Percentiles rank a stretch among this genome's conserved stretches.
phyloP scores from a whole-genome alignment of 176 grass and related monocot genomes.

The Phyllostachys edulis region DNA sequence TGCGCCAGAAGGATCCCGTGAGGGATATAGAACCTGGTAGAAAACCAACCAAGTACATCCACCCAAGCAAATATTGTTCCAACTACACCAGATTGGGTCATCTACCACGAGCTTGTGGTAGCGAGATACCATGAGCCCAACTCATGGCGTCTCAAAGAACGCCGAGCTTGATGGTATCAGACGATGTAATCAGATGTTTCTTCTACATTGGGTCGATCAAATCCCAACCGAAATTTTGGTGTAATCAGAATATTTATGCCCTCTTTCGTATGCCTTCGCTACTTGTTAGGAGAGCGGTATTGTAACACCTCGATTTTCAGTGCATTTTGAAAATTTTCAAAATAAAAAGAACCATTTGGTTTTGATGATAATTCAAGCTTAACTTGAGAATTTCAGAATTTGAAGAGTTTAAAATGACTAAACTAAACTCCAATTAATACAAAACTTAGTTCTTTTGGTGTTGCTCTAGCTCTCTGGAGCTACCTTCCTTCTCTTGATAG shows the following conservation, averaged over 20 bases:
- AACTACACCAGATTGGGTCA: constrained; percentile 88
- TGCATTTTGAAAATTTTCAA: too few relatives aligned
- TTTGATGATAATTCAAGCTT: too few relatives aligned
- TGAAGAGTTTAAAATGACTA: too few relatives aligned
- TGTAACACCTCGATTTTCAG: too few relatives aligned
- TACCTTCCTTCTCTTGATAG: too few relatives aligned
- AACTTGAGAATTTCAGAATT: too few relatives aligned
- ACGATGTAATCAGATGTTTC: neutral
- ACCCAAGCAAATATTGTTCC: constrained; percentile 86
- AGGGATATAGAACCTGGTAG: constrained; percentile 89
- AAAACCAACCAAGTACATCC: constrained; percentile 87
- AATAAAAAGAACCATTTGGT: too few relatives aligned
- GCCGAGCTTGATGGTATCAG: constrained; percentile 57
- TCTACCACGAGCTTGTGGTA: constrained; percentile 84
- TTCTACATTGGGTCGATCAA: constrained; percentile 9
- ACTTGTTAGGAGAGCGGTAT: neutral
- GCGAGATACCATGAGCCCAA: constrained; percentile 90
- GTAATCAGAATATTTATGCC: constrained; percentile 30
- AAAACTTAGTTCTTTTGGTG: too few relatives aligned
- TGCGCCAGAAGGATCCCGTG: constrained; percentile 77
- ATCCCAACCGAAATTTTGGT: constrained; percentile 34
- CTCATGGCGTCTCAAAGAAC: constrained; percentile 90
- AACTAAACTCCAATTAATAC: too few relatives aligned
- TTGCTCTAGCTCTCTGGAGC: too few relatives aligned
- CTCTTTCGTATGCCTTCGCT: neutral